A percentile compares a stretch with the other conserved stretches of the same genome.
Evolutionary conservation across 768 basidiomycete species (phyloP).

Genomic region (Cystoderma amianthinum): DNA sequence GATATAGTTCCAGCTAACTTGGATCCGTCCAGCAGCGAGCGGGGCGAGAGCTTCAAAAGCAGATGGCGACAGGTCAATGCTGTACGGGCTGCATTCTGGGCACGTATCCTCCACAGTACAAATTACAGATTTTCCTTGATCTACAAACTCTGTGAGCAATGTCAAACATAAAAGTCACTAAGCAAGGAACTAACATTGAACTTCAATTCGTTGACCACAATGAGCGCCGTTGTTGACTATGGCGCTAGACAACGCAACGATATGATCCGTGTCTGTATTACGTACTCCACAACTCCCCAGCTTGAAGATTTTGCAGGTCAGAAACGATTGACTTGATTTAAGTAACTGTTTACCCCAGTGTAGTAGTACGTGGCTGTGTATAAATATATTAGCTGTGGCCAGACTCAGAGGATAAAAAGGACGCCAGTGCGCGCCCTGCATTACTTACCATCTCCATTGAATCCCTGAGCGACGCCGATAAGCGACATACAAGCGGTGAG

Average conservation of each 20-base stretch:
- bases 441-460: neutral
- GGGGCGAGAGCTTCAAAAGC: slow-evolving; percentile 15
- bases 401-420: neutral
- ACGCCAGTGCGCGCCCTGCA: no score
- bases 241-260: slow-evolving; percentile 13
- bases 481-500: neutral
- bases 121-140: slow-evolving; percentile 12
- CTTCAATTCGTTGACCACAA: slow-evolving; percentile 11
- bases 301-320: no score
- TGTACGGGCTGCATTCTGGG: slow-evolving; percentile 13
- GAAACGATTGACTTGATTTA: no score
- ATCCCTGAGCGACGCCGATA: neutral
- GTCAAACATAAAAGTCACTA: neutral
- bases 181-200: slow-evolving; percentile 16
- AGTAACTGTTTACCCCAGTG: neutral
- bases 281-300: slow-evolving; percentile 13
- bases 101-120: slow-evolving; percentile 19
- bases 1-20: slow-evolving; percentile 12
- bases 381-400: neutral
- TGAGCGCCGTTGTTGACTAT: slow-evolving; percentile 9
- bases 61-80: slow-evolving; percentile 19
- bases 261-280: slow-evolving; percentile 11
- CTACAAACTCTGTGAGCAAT: slow-evolving; percentile 6
- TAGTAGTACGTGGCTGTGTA: neutral
- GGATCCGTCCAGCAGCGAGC: slow-evolving; percentile 10